Percentiles rank a stretch among this genome's conserved stretches.
Evolutionary conservation across 495 filamentous ascomycete genomes (phyloP).

Genomic region (Penicillium lagena): DNA sequence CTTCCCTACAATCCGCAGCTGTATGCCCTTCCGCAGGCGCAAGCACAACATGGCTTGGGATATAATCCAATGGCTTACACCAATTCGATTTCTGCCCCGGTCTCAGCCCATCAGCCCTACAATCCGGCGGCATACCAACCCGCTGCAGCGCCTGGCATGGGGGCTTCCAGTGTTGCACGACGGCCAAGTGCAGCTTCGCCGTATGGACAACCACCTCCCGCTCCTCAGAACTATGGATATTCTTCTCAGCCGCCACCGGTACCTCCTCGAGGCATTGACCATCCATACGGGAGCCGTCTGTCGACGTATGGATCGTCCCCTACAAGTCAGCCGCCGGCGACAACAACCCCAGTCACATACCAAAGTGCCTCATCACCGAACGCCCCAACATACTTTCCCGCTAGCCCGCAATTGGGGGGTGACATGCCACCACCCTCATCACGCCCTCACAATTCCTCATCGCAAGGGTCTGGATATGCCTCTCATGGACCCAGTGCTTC

Average conservation of each 20-base stretch:
- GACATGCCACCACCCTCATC: slow-evolving; percentile 15
- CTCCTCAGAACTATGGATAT: slow-evolving; percentile 27
- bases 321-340: slow-evolving; percentile 3
- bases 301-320: slow-evolving; percentile 19
- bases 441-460: slow-evolving; percentile 19
- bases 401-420: slow-evolving; percentile 13
- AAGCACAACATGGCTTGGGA: slow-evolving; percentile 34
- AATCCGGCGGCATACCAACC: slow-evolving; percentile 64
- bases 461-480: slow-evolving; percentile 20
- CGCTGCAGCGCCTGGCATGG: slow-evolving; percentile 15
- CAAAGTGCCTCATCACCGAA: slow-evolving; percentile 14
- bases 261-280: slow-evolving; percentile 43
- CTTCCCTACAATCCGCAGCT: slow-evolving; percentile 77
- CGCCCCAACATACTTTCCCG: slow-evolving; percentile 15
- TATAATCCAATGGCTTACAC: slow-evolving; percentile 40
- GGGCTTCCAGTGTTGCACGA: slow-evolving; percentile 22
- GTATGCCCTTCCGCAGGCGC: slow-evolving; percentile 61
- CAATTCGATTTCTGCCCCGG: slow-evolving; percentile 19
- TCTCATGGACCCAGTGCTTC: slow-evolving; percentile 14
- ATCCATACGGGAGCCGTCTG: slow-evolving; percentile 37
- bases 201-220: slow-evolving; percentile 28
- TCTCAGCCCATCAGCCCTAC: slow-evolving; percentile 53
- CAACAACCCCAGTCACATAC: slow-evolving; percentile 13
- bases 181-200: slow-evolving; percentile 25
- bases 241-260: slow-evolving; percentile 29